Evolutionary conservation across 176 grass and related monocot genomes (phyloP).

Genomic region (Poa pratensis): DNA sequence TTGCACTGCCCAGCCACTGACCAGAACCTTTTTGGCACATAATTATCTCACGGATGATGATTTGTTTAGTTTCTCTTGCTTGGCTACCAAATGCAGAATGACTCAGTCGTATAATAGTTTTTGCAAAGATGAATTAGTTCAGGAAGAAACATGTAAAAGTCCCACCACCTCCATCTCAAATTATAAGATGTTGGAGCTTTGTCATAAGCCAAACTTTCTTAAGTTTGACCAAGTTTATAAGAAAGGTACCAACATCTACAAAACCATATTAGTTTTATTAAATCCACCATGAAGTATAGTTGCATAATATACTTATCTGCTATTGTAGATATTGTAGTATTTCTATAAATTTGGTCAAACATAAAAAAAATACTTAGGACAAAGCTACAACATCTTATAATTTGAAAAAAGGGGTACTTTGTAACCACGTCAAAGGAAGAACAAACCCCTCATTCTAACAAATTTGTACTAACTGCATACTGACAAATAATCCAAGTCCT

Average conservation of each 20-base stretch:
- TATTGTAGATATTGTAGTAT: neutral
- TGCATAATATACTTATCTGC: neutral
- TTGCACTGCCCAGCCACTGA: neutral
- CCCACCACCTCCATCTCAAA: neutral
- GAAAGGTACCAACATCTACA: neutral
- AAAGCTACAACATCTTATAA: neutral
- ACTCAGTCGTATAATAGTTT: neutral
- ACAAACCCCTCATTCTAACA: neutral
- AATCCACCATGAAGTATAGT: neutral
- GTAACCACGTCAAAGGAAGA: slow-evolving; percentile 9
- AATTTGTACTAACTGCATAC: neutral
- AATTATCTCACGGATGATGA: neutral
- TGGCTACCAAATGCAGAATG: neutral
- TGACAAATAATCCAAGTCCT: neutral
- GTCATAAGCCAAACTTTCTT: neutral
- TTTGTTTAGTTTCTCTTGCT: neutral
- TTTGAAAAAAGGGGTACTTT: neutral
- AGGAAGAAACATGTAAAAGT: neutral
- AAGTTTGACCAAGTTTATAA: neutral
- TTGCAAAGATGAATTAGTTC: neutral
- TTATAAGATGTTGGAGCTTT: neutral
- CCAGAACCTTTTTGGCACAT: neutral
- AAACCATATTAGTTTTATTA: neutral
- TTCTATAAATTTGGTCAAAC: neutral
- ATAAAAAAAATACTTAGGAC: neutral